These are phyloP conservation scores for Fusarium vanettenii DNA, from an alignment of 2,329 filamentous ascomycete species.

Conservation along the genomic window DNA sequence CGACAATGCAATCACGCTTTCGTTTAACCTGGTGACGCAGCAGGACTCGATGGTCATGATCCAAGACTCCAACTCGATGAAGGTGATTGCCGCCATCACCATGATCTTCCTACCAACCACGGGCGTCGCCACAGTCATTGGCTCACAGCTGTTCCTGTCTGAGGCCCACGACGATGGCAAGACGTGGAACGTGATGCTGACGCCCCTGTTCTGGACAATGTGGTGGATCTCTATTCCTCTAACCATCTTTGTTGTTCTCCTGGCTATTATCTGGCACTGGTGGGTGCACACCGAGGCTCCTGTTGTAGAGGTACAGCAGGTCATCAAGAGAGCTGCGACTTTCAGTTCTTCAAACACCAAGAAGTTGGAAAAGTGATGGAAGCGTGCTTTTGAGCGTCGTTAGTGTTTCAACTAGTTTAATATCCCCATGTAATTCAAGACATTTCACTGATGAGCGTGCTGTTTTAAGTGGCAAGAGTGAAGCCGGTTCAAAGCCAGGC, in stretches of 20 bases:
- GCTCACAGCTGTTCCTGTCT: slow-evolving; percentile 44
- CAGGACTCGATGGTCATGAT: slow-evolving; percentile 51
- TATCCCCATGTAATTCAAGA: not conserved
- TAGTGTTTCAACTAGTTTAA: not conserved
- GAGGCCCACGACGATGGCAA: slow-evolving; percentile 27
- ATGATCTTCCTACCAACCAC: slow-evolving; percentile 53
- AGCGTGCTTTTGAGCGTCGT: not conserved
- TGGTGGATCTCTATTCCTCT: slow-evolving; percentile 47
- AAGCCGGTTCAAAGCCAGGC: not conserved
- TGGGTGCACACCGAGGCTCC: slow-evolving; percentile 42
- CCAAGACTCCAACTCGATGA: slow-evolving; percentile 52
- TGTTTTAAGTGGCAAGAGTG: not conserved
- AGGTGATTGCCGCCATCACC: slow-evolving; percentile 51
- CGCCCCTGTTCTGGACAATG: slow-evolving; percentile 46
- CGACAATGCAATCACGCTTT: slow-evolving; percentile 49
- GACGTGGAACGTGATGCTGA: slow-evolving; percentile 38
- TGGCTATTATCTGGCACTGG: slow-evolving; percentile 46
- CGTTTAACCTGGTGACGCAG: slow-evolving; percentile 52
- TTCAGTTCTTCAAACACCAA: slow-evolving; percentile 28
- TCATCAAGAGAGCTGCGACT: slow-evolving; percentile 36
- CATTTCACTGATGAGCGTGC: not conserved
- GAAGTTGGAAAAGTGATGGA: slow-evolving; percentile 12
- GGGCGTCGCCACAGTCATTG: slow-evolving; percentile 48
- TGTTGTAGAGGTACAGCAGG: slow-evolving; percentile 30
- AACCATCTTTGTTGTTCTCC: slow-evolving; percentile 38